Base-by-base conservation (phyloP, 2,329 filamentous ascomycete genomes). In the Aspergillus pseudoviridinutans region DNA sequence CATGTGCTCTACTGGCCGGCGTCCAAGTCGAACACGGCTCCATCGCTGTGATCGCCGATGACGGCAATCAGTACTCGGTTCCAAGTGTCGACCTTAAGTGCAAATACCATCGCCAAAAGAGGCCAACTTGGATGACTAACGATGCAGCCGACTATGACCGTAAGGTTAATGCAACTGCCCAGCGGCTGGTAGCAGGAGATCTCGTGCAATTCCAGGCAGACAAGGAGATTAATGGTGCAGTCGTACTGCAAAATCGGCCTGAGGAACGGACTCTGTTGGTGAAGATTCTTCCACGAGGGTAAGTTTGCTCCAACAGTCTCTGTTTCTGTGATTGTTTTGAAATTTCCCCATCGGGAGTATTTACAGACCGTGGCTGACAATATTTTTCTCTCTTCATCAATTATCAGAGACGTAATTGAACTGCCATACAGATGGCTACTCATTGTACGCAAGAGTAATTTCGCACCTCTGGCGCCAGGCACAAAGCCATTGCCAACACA, bases 1-100 rank as follows among this genome's bases (percentile, higher is more conserved):
- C 92, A 1, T 99, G 94, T 71, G 94, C 94, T 2, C 88, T 92
- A 7, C 87, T 93, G 24, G 93, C 92, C 38, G 94, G 94, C 56
- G 92, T 97, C 1, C 90, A 96, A 70, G 87, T 97, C 51, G 93
- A 99, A 71, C 86, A 91, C 66, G 90, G 90, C 29, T 86, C 91
- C 38, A 87, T 96, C 29, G 90, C 91, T 0, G 89, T 95, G 2
- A 93, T 92, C 71, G 90, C 88, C 53, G 91, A 96, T 66, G 92
- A 97, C 69, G 92, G 92, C 6, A 91, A 87, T 1, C 92, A 97
- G 72, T 97, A 97, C 74, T 93, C 90, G 64, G 89, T 96, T 66
- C 90, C 92, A 67, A 92, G 89, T 1, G 93, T 95, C 66, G 91
- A 96, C 69, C 92, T 97, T 72, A 91, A 90, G 66, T 99, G 94